Conservation (phyloP, 345 rosid genomes). For the Gynandropsis gynandra region DNA sequence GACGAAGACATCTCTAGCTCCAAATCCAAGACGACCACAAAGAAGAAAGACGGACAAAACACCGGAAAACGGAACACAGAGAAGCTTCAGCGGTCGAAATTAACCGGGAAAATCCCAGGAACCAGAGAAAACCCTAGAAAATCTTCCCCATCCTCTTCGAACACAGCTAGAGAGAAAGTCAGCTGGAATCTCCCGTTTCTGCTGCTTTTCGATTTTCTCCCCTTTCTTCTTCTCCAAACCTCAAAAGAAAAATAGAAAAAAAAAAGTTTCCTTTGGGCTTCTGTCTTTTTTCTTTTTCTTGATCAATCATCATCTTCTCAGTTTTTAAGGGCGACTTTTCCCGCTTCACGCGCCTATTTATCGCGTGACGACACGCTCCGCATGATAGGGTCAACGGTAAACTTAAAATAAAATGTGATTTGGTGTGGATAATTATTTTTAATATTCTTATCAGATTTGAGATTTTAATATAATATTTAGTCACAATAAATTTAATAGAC, state of each 20-base stretch:
- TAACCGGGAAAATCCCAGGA: not conserved
- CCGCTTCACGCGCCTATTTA: not conserved
- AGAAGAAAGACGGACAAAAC: not conserved
- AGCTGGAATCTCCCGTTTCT: not conserved
- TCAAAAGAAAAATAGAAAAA: too few species aligned
- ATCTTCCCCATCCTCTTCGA: not conserved
- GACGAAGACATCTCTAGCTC: conserved; percentile 33
- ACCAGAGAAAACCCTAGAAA: conserved; percentile 6
- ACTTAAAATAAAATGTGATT: not conserved
- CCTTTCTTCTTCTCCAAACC: not conserved
- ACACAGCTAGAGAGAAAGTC: not conserved
- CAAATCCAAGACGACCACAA: not conserved
- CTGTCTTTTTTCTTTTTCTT: not conserved
- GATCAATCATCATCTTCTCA: not conserved
- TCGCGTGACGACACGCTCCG: not conserved
- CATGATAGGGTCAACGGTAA: not conserved
- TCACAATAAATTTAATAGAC: too few species aligned
- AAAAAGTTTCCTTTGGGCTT: too few species aligned
- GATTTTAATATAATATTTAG: too few species aligned
- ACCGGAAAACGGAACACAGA: not conserved
- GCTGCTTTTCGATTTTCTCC: not conserved
- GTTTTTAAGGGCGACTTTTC: not conserved
- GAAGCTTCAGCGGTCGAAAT: not conserved
- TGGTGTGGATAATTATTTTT: too few species aligned
- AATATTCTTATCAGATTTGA: too few species aligned